These are phyloP conservation scores for Thecaphora thlaspeos DNA, from an alignment of 1,284 basidiomycete genomes.

Conservation along the genomic window DNA sequence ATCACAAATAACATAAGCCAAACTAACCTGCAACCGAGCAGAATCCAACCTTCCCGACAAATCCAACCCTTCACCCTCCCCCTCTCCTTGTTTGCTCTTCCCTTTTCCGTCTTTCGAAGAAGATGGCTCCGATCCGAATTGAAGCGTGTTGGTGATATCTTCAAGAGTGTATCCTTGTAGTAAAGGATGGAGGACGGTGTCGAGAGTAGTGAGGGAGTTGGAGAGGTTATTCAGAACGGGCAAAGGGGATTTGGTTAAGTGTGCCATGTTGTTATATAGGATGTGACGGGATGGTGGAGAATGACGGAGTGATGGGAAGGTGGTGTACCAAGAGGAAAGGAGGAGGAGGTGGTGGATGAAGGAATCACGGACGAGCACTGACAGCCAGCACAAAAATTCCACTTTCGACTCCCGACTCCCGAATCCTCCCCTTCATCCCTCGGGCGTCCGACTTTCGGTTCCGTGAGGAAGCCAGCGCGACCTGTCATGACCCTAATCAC, in stretches of 20 bases:
- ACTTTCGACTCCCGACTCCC: too few species aligned
- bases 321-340: constrained; percentile 18
- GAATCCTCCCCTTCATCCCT: too few species aligned
- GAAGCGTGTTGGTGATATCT: background rate
- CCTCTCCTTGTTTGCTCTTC: too few species aligned
- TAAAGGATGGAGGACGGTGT: constrained; percentile 13
- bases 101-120: too few species aligned
- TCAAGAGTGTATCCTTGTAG: constrained; percentile 2
- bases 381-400: too few species aligned
- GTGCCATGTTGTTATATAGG: constrained; percentile 16
- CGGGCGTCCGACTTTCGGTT: too few species aligned
- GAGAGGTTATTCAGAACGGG: constrained; percentile 20
- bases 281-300: background rate
- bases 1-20: constrained; percentile 43
- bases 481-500: too few species aligned
- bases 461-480: too few species aligned
- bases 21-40: constrained; percentile 35
- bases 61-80: too few species aligned
- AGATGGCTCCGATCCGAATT: too few species aligned
- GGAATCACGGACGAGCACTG: too few species aligned
- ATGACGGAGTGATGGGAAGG: background rate
- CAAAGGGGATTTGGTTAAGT: constrained; percentile 22
- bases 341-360: too few species aligned
- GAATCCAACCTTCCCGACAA: constrained; percentile 38
- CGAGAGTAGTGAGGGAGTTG: constrained; percentile 17